A percentile compares a stretch with the other conserved stretches of the same genome.
phyloP scores from a whole-genome alignment of 2,329 filamentous ascomycete species.

The Fonsecaea nubica region DNA sequence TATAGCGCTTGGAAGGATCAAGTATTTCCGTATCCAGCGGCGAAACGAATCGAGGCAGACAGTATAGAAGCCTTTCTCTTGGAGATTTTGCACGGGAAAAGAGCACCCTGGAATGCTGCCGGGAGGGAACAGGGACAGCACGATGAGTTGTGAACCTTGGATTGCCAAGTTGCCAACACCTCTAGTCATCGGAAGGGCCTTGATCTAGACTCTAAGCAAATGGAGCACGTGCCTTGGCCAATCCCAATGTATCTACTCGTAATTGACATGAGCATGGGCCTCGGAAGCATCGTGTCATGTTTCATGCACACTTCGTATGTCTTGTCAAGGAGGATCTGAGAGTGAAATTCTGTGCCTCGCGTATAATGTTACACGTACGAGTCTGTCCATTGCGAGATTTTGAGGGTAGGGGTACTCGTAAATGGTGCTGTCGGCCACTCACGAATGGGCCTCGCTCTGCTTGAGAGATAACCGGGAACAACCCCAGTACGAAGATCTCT shows the following conservation, averaged over 20 bases:
- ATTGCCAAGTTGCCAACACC: background rate
- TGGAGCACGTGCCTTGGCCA: background rate
- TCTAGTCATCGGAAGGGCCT: background rate
- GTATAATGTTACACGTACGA: background rate
- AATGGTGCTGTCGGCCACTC: background rate
- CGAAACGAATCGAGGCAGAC: background rate
- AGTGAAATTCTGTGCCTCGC: background rate
- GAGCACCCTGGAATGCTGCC: conserved; percentile 7
- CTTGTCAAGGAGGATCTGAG: background rate
- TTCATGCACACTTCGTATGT: background rate
- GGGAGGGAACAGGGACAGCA: conserved; percentile 11
- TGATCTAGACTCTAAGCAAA: background rate
- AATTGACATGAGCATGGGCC: background rate
- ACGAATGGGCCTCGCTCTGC: background rate
- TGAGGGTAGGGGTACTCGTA: background rate
- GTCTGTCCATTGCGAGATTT: background rate
- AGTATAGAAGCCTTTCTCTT: conserved; percentile 9
- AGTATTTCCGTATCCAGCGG: conserved; percentile 50
- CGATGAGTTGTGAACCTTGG: conserved; percentile 19
- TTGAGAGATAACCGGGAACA: background rate
- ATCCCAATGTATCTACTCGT: background rate
- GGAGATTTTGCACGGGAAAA: conserved; percentile 14
- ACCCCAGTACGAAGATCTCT: background rate
- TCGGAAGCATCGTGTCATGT: background rate
- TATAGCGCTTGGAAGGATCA: conserved; percentile 56